Evolutionary conservation across 2,329 filamentous ascomycete species (phyloP), one percentile per base, ranked within the genome.

Genomic region (Blastomyces emzantsi): DNA sequence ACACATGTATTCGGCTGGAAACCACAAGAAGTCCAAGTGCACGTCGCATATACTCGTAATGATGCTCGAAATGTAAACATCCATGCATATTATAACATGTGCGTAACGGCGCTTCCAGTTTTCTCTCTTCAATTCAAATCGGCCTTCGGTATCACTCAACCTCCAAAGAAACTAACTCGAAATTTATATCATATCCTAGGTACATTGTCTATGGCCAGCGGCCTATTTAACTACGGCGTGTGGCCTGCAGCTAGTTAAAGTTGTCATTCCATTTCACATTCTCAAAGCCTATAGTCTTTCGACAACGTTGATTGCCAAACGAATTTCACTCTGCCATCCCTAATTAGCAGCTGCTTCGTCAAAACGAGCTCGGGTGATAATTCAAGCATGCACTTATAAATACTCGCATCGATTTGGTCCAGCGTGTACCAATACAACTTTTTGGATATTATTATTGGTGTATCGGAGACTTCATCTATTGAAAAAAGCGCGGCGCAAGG

Each of bases 1-100:
- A 65, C 58, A 3, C 63, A 63, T n/a, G 62, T 67, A 19, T 45
- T 69, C n/a, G 67, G 67, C 39, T 70, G 69, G 69, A 55, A 30
- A 9, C 41, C 52, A 19, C 17, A 41, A 15, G 61, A 62, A 43
- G 49, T 62, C 43, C 49, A 62, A 25, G 41, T 54, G 9, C 33
- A 55, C 25, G 36, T 62, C 30, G 52, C 49, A 17, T 36, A 57
- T 15, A 49, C 36, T 7, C 33, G 47, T 8, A 55, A 52, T 13
- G 61, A 62, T 30, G 49, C 52, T n/a, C 61, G n/a, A 36, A 62
- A 56, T 62, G 22, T 22, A 15, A 19, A 41, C 25, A 62, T 62
- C 8, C 61, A 62, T 56, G 13, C 61, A 19, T 62, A 57, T 45
- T 56, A 62, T 45, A 55, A 45, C 22, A 55, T 62, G 61, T 62